These are phyloP conservation scores for Picea engelmannii DNA, from an alignment of 83 land plant genomes.

Conservation along the genomic window DNA sequence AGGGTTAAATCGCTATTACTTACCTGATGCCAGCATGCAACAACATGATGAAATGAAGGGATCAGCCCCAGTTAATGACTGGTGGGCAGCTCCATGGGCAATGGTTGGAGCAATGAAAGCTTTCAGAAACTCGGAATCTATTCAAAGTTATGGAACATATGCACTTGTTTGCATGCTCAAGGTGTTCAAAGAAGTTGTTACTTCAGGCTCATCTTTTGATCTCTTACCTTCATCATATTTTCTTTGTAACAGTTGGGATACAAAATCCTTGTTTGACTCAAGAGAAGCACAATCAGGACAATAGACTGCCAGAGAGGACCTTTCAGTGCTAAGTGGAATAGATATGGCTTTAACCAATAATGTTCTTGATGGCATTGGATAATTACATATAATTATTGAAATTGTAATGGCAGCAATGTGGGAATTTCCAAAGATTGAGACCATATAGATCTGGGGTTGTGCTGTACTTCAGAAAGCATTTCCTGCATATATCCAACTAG, in stretches of 20 bases:
- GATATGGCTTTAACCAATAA: background rate
- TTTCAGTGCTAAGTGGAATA: background rate
- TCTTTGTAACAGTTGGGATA: background rate
- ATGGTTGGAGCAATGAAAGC: slow-evolving; percentile 28
- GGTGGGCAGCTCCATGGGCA: slow-evolving; percentile 23
- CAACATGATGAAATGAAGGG: background rate
- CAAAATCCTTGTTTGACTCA: background rate
- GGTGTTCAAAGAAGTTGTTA: slow-evolving; percentile 9
- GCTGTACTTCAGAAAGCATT: slow-evolving; percentile 19
- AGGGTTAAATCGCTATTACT: too few relatives aligned
- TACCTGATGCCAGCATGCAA: too few relatives aligned
- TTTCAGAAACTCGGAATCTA: slow-evolving; percentile 12
- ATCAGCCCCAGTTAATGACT: background rate
- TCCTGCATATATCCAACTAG: slow-evolving; percentile 18
- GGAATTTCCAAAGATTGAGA: slow-evolving; percentile 25
- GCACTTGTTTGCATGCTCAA: slow-evolving; percentile 26
- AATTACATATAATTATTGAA: slow-evolving; percentile 15
- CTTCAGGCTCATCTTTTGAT: background rate
- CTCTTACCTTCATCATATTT: background rate
- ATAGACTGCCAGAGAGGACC: background rate
- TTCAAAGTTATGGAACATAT: slow-evolving; percentile 29
- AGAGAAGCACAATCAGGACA: background rate
- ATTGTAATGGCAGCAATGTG: slow-evolving; percentile 22
- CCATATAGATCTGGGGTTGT: slow-evolving; percentile 22
- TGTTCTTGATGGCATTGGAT: slow-evolving; percentile 18